Conservation (phyloP, 1,139 yeast genomes). For the Taphrina sp. region DNA sequence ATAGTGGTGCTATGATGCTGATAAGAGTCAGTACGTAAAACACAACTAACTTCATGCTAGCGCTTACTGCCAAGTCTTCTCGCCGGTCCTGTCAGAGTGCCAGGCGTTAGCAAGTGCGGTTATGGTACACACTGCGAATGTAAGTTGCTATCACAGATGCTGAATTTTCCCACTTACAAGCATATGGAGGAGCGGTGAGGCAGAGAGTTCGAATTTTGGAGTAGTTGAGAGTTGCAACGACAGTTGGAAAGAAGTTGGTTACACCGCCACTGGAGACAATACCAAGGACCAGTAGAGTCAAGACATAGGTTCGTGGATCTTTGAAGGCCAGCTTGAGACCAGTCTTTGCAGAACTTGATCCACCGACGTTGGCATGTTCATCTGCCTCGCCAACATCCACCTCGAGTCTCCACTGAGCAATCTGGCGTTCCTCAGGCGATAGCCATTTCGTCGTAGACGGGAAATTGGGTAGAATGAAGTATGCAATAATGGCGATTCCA, state of each 20-base stretch:
- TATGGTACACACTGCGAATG: constrained; percentile 57
- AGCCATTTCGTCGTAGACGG: constrained; percentile 25
- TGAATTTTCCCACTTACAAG: constrained; percentile 56
- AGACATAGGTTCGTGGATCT: constrained; percentile 21
- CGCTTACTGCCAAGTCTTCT: constrained; percentile 55
- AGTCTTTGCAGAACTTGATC: constrained; percentile 41
- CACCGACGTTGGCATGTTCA: constrained; percentile 3
- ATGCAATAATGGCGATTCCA: constrained; percentile 61
- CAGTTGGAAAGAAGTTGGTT: constrained; percentile 44
- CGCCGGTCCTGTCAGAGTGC: constrained; percentile 62
- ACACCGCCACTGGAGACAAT: constrained; percentile 37
- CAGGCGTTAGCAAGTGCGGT: constrained; percentile 57
- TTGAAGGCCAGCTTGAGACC: constrained; percentile 15
- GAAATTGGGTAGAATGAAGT: constrained; percentile 54
- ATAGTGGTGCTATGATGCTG: constrained; percentile 43
- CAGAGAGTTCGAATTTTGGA: constrained; percentile 39
- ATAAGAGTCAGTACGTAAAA: constrained; percentile 42
- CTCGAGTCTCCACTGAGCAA: constrained; percentile 45
- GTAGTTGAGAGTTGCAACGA: constrained; percentile 43
- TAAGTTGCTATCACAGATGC: constrained; percentile 64
- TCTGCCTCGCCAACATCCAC: constrained; percentile 10
- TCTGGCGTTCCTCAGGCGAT: constrained; percentile 11
- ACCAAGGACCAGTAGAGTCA: constrained; percentile 17
- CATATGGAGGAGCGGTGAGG: constrained; percentile 45
- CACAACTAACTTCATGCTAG: too few relatives aligned